These are phyloP conservation scores for Astrothelium macrocarpum DNA, from an alignment of 495 filamentous ascomycete genomes.

Conservation along the genomic window DNA sequence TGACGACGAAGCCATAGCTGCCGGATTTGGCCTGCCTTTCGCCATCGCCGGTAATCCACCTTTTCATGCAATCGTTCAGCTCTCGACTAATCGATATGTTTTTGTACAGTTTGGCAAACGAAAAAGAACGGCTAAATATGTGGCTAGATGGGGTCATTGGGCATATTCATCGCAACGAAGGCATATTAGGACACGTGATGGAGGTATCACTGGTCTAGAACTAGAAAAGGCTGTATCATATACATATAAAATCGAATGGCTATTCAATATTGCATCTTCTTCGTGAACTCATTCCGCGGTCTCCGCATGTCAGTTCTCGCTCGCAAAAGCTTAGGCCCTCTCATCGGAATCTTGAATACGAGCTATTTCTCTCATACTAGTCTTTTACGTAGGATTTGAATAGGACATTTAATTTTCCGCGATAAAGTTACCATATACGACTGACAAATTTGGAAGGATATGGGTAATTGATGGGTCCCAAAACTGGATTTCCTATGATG, in stretches of 20 bases:
- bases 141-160: not conserved
- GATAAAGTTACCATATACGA: no score
- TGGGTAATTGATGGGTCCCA: no score
- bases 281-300: not conserved
- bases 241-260: not conserved
- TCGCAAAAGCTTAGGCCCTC: not conserved
- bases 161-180: not conserved
- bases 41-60: constrained; percentile 57
- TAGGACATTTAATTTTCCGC: no score
- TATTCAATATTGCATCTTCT: not conserved
- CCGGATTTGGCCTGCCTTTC: constrained; percentile 74
- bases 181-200: not conserved
- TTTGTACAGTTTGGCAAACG: constrained; percentile 68
- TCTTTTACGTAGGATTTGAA: no score
- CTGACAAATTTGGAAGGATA: no score
- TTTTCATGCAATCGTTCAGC: not conserved
- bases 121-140: constrained; percentile 45
- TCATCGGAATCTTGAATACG: no score
- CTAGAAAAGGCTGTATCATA: constrained; percentile 1
- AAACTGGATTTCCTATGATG: no score
- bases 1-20: constrained; percentile 37
- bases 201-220: not conserved
- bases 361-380: no score
- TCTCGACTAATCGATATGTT: constrained; percentile 21
- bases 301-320: not conserved